A percentile compares a stretch with the other conserved stretches of the same genome.
Conservation (phyloP, 805 yeast species). For the Dipodascopsis uninucleata region DNA sequence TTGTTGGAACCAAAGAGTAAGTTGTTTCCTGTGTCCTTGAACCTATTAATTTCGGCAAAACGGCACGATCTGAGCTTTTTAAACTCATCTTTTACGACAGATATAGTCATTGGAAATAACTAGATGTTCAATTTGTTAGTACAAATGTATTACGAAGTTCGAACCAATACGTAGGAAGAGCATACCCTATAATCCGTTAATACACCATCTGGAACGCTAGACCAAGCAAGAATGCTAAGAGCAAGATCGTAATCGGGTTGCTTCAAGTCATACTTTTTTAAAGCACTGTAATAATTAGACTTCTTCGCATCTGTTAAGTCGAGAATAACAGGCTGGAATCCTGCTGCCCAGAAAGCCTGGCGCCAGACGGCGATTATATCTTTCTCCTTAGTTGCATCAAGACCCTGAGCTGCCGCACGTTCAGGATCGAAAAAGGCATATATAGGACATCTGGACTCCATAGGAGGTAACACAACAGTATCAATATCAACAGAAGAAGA, state of each 20-base stretch:
- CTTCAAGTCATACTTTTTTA: slow-evolving; percentile 8
- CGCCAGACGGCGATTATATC: slow-evolving; percentile 30
- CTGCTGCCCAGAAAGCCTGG: slow-evolving; percentile 32
- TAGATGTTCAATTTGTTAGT: neutral
- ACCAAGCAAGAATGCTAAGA: slow-evolving; percentile 31
- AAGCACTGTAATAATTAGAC: slow-evolving; percentile 22
- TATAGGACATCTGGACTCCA: slow-evolving; percentile 20
- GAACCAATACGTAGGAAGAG: neutral
- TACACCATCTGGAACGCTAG: slow-evolving; percentile 30
- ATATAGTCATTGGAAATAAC: slow-evolving; percentile 29
- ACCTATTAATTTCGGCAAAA: slow-evolving; percentile 21
- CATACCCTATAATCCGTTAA: slow-evolving; percentile 28
- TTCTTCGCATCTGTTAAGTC: slow-evolving; percentile 19
- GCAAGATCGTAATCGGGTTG: slow-evolving; percentile 9
- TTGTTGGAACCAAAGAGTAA: slow-evolving; percentile 20
- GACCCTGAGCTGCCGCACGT: slow-evolving; percentile 9
- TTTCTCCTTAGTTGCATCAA: slow-evolving; percentile 21
- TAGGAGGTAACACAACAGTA: slow-evolving; percentile 22
- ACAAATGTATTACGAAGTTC: neutral
- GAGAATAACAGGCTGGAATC: slow-evolving; percentile 33
- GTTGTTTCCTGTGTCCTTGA: slow-evolving; percentile 26
- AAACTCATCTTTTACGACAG: slow-evolving; percentile 13
- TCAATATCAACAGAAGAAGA: slow-evolving; percentile 20
- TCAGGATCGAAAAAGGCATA: slow-evolving; percentile 22
- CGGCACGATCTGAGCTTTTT: slow-evolving; percentile 24